Percentiles rank a stretch among this genome's conserved stretches.
phyloP scores from a whole-genome alignment of 306 rosid species.

The Sindora glabra region DNA sequence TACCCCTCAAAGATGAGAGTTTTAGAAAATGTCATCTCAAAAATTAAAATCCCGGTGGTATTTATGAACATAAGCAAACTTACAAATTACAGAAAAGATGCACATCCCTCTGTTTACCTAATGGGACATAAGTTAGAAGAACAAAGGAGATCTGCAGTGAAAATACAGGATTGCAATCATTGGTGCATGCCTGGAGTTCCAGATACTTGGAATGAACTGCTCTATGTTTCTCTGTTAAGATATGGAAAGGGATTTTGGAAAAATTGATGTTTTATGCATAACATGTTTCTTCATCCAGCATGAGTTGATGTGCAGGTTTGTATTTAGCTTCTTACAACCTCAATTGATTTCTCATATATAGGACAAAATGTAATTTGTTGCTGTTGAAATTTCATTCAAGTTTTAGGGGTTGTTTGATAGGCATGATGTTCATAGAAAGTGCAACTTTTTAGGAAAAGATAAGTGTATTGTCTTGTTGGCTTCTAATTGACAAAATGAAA shows the following conservation, averaged over 20 bases:
- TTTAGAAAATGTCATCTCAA: conserved; percentile 47
- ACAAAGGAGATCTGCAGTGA: conserved; percentile 23
- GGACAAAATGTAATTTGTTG: too few relatives aligned
- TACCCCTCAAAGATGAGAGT: conserved; percentile 86
- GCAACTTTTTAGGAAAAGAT: too few relatives aligned
- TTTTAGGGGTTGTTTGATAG: too few relatives aligned
- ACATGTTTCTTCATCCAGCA: too few relatives aligned
- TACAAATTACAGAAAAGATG: conserved; percentile 88
- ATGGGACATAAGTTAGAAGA: conserved; percentile 34
- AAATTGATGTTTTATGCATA: too few relatives aligned
- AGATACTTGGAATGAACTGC: conserved; percentile 56
- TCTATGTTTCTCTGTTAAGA: conserved; percentile 38
- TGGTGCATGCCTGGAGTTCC: conserved; percentile 73
- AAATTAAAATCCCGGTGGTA: conserved; percentile 60
- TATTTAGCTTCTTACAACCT: too few relatives aligned
- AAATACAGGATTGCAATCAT: conserved; percentile 58
- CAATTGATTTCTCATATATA: too few relatives aligned
- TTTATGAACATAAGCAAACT: conserved; percentile 82
- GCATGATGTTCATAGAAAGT: too few relatives aligned
- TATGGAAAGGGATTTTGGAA: conserved; percentile 14
- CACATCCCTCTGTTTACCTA: conserved; percentile 74
- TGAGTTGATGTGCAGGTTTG: too few relatives aligned
- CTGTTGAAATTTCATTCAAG: too few relatives aligned
- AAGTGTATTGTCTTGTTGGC: too few relatives aligned
- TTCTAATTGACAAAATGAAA: too few relatives aligned